phyloP scores from a whole-genome alignment of 108 stramenopile species.

The Schizochytrium sp. region DNA sequence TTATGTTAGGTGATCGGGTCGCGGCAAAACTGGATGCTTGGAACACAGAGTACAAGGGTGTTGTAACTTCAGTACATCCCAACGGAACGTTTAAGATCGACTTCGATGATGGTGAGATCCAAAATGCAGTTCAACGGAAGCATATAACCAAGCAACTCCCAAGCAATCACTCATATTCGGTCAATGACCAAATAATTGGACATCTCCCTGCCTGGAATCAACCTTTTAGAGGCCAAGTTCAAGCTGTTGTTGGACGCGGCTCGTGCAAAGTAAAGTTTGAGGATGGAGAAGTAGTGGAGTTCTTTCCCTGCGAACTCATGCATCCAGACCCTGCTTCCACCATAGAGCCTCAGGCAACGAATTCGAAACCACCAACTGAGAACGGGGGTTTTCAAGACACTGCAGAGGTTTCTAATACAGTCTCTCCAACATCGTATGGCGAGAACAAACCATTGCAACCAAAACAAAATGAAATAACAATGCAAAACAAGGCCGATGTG shows the following conservation, averaged over 20 bases:
- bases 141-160: neutral
- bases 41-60: slow-evolving; percentile 24
- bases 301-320: neutral
- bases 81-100: slow-evolving; percentile 18
- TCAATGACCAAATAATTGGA: neutral
- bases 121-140: neutral
- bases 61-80: neutral
- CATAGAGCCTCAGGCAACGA: neutral
- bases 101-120: slow-evolving; percentile 41
- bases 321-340: slow-evolving; percentile 6
- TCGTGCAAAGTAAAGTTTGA: slow-evolving; percentile 19
- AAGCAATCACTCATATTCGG: neutral
- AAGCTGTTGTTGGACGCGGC: neutral
- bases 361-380: neutral
- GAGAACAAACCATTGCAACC: no score
- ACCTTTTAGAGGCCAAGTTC: neutral
- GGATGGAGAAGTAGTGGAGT: neutral
- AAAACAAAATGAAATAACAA: no score
- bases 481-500: no score
- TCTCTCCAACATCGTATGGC: no score
- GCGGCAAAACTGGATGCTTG: slow-evolving; percentile 8
- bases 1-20: slow-evolving; percentile 10
- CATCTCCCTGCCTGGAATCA: neutral
- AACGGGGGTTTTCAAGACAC: no score
- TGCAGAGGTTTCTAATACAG: no score